Percentiles rank a stretch among this genome's conserved stretches.
phyloP scores from a whole-genome alignment of 1,284 basidiomycete genomes.

The Sutorius eximius region DNA sequence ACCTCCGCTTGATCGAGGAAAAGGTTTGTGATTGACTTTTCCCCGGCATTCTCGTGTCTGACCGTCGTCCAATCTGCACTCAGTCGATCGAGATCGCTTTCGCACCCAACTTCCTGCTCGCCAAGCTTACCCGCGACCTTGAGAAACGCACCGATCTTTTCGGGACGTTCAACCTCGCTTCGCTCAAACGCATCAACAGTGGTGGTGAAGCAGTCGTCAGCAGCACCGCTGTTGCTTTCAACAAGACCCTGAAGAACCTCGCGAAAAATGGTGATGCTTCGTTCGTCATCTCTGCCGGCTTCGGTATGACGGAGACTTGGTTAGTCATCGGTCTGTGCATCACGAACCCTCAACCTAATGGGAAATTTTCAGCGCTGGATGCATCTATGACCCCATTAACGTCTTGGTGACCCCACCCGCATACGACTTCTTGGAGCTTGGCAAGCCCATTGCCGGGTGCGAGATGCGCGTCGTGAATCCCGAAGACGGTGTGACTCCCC shows the following conservation, averaged over 20 bases:
- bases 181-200: constrained; percentile 13
- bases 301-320: no score
- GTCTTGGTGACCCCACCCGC: constrained; percentile 15
- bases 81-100: constrained; percentile 36
- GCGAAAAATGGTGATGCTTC: no score
- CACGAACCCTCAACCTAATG: background rate
- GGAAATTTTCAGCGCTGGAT: constrained; percentile 34
- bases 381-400: constrained; percentile 36
- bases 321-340: constrained; percentile 4
- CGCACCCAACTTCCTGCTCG: constrained; percentile 46
- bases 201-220: no score
- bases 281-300: no score
- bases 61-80: background rate
- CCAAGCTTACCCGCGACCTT: constrained; percentile 39
- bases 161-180: constrained; percentile 25
- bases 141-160: constrained; percentile 24
- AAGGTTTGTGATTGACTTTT: constrained; percentile 14
- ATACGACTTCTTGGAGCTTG: constrained; percentile 34
- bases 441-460: no score
- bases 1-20: constrained; percentile 31
- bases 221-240: no score
- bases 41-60: background rate
- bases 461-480: no score
- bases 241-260: no score
- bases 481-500: constrained; percentile 30